Base-by-base conservation (phyloP, 352 stramenopile genomes). In the Nothophytophthora sp. region DNA sequence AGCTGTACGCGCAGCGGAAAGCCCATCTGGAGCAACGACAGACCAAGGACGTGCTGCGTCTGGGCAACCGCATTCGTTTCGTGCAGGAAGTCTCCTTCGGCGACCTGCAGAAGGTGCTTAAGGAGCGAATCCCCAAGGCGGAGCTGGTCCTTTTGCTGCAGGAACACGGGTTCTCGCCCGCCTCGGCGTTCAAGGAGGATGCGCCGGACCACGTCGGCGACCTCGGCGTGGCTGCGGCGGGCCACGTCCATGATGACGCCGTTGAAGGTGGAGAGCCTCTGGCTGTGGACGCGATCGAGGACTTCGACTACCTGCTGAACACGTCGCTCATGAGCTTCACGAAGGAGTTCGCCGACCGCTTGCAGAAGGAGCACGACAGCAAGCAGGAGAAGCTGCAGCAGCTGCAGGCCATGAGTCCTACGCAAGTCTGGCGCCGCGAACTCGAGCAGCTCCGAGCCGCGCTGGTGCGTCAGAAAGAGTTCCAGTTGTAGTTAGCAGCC, bases 251-350 rank as follows among this genome's bases (percentile, higher is more conserved):
- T 30, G 39, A 69, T 22, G 45, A 58, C 1, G 49, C 20, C n/a
- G n/a, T n/a, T n/a, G n/a, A n/a, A n/a, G n/a, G n/a, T n/a, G n/a
- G n/a, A n/a, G n/a, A n/a, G n/a, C 40, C 42, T 9, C 51, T 34
- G 16, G 55, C 51, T 10, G 55, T 76, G 6, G 76, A 81, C 16
- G 51, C 41, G 42, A 50, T 46, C 13, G 70, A 82, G 19, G 73
- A 97, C 10, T 99, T 97, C 47, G 96, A 99, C 62, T 99, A 99
- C 64, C 77, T 99, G 40, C 83, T 99, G 23, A 97, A 92, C 47
- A 99, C 98, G 80, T 98, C 98, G 54, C 86, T 99, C 48, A 97
- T 98, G 92, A 98, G 81, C 57, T 95, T 99, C 40, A 99, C 97
- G 5, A 90, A 95, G 43, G 97, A 99, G 69, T 90, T 96, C 55